Base-by-base conservation (phyloP, 306 rosid species). In the Datisca glomerata region DNA sequence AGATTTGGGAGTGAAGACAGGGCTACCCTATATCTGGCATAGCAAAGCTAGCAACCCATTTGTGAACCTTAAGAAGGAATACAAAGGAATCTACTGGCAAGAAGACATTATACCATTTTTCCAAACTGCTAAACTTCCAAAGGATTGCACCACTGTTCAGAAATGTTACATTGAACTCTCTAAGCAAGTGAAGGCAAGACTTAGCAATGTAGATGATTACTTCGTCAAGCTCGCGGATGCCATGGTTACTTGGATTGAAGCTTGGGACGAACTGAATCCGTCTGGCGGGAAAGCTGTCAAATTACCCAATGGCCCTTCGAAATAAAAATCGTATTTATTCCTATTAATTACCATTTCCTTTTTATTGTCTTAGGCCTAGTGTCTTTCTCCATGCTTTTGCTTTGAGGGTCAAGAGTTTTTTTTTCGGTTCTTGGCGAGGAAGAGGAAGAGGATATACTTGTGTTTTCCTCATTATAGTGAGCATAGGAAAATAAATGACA, bases 41-140 rank as follows among this genome's bases (percentile, higher is more conserved):
- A 85, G 95, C 93, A 85, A 85, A 69, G 95, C 95, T 44, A 85
- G 95, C 73, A 85, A 85, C 60, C 95, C 95, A 32, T 85, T 85
- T 64, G 93, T 80, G 1, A 85, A 85, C 55, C 81, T 85, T 1
- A 85, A 69, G 57, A 85, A 85, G 69, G 95, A 85, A 61, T 85
- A 85, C 75, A 79, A 79, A 35, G 93, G 93, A 6, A 80, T 85
- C 49, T 85, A 70, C 61, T 85, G 95, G 95, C 95, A 85, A 59
- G 95, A 85, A 61, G 93, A 85, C 19, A 56, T 75, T 24, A 85
- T 85, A 37, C 95, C 93, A 47, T 80, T 85, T 54, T 85, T 85
- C 81, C 87, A 80, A 69, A 13, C 62, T 21, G 81, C 60, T 34
- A 51, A 52, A 21, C 84, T 85, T 28, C 54, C 95, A 13, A 76